Conservation (phyloP, 2,329 filamentous ascomycete genomes). For the Epichloe festucae region DNA sequence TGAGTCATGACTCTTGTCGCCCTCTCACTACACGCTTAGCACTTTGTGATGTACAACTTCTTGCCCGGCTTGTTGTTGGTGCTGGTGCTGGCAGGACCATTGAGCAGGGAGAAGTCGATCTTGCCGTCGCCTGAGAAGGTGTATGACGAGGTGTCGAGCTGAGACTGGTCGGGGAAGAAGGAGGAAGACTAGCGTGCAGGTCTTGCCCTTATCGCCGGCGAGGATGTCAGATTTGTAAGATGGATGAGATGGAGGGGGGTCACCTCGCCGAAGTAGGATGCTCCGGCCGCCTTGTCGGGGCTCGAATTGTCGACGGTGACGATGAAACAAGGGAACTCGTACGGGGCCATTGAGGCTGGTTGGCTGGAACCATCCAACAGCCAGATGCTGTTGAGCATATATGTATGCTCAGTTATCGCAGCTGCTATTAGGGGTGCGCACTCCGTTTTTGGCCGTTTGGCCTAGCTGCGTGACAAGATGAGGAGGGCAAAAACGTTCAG, state of each 20-base stretch:
- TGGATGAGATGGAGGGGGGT: constrained; percentile 36
- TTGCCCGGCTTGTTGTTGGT: constrained; percentile 41
- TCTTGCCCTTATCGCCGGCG: constrained; percentile 36
- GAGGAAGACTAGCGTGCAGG: constrained; percentile 52
- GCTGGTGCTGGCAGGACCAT: constrained; percentile 26
- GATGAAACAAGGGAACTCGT: constrained; percentile 49
- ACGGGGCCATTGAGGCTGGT: constrained; percentile 11
- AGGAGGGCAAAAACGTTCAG: no score
- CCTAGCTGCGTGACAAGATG: no score
- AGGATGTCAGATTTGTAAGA: constrained; percentile 60
- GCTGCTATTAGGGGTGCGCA: no score
- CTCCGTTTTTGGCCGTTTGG: no score
- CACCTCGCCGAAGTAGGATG: constrained; percentile 41
- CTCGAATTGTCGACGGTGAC: constrained; percentile 42
- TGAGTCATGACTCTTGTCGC: background rate
- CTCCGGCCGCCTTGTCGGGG: constrained; percentile 39
- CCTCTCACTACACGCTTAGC: constrained; percentile 7
- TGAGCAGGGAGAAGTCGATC: constrained; percentile 40
- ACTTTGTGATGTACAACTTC: constrained; percentile 24
- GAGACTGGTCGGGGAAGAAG: constrained; percentile 36
- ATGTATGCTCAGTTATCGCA: no score
- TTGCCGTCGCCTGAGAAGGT: constrained; percentile 34
- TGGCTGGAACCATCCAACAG: no score
- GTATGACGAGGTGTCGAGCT: constrained; percentile 47
- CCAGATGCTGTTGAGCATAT: no score